Percentiles rank a stretch among this genome's conserved stretches.
Evolutionary conservation across 495 filamentous ascomycete genomes (phyloP).

Genomic region (Podospora pseudopauciseta): DNA sequence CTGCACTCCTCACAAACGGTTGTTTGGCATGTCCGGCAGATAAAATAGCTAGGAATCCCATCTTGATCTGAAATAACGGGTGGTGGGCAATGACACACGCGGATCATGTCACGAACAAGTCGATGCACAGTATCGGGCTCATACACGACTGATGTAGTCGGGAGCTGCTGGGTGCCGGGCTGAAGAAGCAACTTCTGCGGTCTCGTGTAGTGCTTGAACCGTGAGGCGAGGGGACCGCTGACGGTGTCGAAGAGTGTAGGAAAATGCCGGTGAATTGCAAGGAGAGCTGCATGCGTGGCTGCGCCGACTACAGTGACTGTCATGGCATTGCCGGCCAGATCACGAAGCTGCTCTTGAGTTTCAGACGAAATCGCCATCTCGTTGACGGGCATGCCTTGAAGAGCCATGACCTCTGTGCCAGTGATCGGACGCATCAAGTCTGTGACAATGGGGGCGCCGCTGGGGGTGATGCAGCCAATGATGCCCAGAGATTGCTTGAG

Average conservation of each 20-base stretch:
- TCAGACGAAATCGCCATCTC: conserved; percentile 62
- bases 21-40: conserved; percentile 19
- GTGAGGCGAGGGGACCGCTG: background rate
- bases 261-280: conserved; percentile 24
- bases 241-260: background rate
- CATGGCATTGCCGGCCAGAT: conserved; percentile 86
- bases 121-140: background rate
- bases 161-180: background rate
- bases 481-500: conserved; percentile 49
- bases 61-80: background rate
- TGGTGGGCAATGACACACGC: conserved; percentile 34
- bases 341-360: conserved; percentile 59
- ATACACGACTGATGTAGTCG: background rate
- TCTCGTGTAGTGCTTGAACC: background rate
- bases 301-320: conserved; percentile 67
- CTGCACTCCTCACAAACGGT: conserved; percentile 27
- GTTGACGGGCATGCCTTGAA: conserved; percentile 70
- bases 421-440: conserved; percentile 59
- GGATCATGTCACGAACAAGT: conserved; percentile 18
- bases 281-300: conserved; percentile 47
- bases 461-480: conserved; percentile 67
- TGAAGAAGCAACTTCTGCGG: background rate
- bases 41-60: background rate
- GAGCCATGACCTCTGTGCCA: conserved; percentile 60
- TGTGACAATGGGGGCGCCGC: conserved; percentile 60